These are phyloP conservation scores for Serendipita sp. DNA, from an alignment of 768 basidiomycete genomes.

Conservation along the genomic window DNA sequence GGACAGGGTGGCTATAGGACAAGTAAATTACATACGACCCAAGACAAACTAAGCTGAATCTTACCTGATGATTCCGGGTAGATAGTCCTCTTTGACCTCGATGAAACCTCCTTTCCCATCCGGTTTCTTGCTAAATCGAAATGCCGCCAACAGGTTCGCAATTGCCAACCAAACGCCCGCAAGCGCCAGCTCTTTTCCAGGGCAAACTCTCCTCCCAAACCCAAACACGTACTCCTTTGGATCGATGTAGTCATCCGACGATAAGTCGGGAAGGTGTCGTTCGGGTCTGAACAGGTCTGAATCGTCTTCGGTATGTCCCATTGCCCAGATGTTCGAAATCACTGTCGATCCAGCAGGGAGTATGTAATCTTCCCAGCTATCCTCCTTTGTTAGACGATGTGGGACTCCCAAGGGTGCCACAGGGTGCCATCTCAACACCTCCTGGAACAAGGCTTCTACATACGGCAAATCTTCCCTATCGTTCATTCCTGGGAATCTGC, in stretches of 20 bases:
- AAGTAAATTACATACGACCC: too few relatives aligned
- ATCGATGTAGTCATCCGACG: background rate
- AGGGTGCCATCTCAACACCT: conserved; percentile 20
- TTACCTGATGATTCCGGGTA: conserved; percentile 14
- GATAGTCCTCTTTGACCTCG: conserved; percentile 21
- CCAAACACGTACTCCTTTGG: background rate
- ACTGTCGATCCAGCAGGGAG: conserved; percentile 27
- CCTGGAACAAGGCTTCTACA: conserved; percentile 19
- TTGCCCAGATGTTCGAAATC: conserved; percentile 11
- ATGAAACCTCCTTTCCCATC: conserved; percentile 30
- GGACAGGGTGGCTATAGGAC: conserved; percentile 19
- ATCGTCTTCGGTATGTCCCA: conserved; percentile 9
- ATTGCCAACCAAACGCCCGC: conserved; percentile 30
- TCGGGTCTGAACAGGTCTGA: conserved; percentile 9
- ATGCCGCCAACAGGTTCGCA: conserved; percentile 28
- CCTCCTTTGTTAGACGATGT: conserved; percentile 32
- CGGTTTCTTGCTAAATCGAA: conserved; percentile 27
- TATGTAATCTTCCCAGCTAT: conserved; percentile 27
- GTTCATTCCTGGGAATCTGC: conserved; percentile 17
- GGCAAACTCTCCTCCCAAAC: conserved; percentile 26
- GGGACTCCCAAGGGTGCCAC: conserved; percentile 34
- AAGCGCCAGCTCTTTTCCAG: conserved; percentile 38
- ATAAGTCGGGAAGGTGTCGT: background rate
- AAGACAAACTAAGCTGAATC: background rate
- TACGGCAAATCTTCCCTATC: conserved; percentile 23